phyloP scores from a whole-genome alignment of 192 early-diverging fungal genomes.

The Chytriomyces sp. region DNA sequence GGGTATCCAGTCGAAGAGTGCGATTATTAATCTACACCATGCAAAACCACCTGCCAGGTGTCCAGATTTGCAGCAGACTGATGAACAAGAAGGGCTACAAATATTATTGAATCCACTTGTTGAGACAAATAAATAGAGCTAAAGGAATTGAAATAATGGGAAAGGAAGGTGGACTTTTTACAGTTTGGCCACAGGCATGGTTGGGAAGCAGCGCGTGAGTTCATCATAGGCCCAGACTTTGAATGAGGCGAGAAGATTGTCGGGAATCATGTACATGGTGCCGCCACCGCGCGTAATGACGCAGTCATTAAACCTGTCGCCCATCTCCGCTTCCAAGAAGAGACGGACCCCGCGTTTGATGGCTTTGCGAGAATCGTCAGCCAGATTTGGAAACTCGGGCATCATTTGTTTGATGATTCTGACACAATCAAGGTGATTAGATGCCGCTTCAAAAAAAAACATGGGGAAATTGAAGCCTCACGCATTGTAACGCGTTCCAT shows the following conservation, averaged over 20 bases:
- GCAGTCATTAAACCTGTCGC: not conserved
- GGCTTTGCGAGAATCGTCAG: slow-evolving; percentile 21
- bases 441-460: no score
- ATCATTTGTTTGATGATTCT: slow-evolving; percentile 25
- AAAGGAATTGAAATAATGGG: no score
- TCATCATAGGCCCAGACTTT: slow-evolving; percentile 18
- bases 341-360: slow-evolving; percentile 24
- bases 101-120: no score
- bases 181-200: no score
- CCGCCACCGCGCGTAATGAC: not conserved
- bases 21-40: no score
- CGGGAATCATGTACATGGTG: slow-evolving; percentile 20
- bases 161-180: no score
- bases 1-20: no score
- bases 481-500: not conserved
- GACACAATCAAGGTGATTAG: no score
- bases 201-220: slow-evolving; percentile 16
- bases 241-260: not conserved
- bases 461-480: not conserved
- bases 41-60: no score
- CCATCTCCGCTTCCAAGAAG: slow-evolving; percentile 17
- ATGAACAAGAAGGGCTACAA: no score
- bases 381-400: slow-evolving; percentile 9
- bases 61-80: no score
- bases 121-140: no score